Percentiles rank a stretch among this genome's conserved stretches.
These are phyloP conservation scores for Plasmodium coatneyi DNA, from an alignment of 169 alveolate genomes.

Conservation along the genomic window DNA sequence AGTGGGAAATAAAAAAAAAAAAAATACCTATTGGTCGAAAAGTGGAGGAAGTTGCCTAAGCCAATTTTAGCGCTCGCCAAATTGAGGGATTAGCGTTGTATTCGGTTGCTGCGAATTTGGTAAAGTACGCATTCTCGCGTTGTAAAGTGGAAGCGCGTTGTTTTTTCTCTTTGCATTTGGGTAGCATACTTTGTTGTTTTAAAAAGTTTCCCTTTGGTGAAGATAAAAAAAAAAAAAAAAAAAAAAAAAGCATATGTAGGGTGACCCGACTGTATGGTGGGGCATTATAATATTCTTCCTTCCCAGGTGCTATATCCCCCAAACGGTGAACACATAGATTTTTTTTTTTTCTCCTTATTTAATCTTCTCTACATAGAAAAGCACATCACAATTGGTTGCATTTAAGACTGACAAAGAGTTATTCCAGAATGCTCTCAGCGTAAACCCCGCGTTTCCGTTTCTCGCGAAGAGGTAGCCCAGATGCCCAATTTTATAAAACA, in stretches of 20 bases:
- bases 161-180: not conserved
- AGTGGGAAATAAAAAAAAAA: not conserved
- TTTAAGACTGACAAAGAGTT: not conserved
- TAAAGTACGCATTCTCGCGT: not conserved
- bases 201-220: not conserved
- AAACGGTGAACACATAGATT: not conserved
- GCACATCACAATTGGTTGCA: not conserved
- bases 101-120: not conserved
- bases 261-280: not conserved
- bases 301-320: not conserved
- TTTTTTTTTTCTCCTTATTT: not conserved
- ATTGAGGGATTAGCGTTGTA: not conserved
- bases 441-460: not conserved
- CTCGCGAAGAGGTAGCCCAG: not conserved
- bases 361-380: not conserved
- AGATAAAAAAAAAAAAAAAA: not conserved
- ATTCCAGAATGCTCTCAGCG: not conserved
- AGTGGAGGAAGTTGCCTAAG: not conserved
- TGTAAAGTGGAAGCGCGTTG: not conserved
- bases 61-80: not conserved
- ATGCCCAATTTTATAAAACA: not conserved
- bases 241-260: not conserved
- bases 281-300: not conserved
- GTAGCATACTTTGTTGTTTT: not conserved
- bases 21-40: not conserved